phyloP scores from a whole-genome alignment of 805 yeast species.

The Barnettozyma vustinii region DNA sequence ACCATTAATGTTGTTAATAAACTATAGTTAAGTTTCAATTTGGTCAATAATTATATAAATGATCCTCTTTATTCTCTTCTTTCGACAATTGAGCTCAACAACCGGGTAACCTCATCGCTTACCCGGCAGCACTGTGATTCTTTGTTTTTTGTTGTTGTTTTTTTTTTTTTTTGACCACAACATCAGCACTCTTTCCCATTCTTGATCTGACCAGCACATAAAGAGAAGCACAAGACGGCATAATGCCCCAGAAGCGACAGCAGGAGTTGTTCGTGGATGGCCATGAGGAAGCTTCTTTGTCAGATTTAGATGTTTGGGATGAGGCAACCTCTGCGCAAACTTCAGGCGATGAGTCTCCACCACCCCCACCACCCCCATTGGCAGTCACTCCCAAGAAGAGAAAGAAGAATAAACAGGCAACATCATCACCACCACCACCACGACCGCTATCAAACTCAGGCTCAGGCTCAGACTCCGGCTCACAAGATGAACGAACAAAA shows the following conservation, averaged over 20 bases:
- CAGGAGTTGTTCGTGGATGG: not conserved
- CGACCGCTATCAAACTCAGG: too few relatives aligned
- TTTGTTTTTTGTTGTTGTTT: too few relatives aligned
- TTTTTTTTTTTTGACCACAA: too few relatives aligned
- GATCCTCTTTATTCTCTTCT: too few relatives aligned
- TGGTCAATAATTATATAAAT: too few relatives aligned
- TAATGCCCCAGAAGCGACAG: not conserved
- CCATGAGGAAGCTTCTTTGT: not conserved
- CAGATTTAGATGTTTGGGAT: not conserved
- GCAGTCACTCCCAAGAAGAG: not conserved
- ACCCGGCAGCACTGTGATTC: not conserved
- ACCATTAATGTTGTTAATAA: too few relatives aligned
- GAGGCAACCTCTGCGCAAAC: not conserved
- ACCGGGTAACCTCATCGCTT: too few relatives aligned
- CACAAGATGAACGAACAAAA: not conserved
- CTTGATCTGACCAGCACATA: too few relatives aligned
- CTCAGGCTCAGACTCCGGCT: too few relatives aligned
- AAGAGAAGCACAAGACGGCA: not conserved
- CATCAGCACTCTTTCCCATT: too few relatives aligned
- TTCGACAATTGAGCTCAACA: too few relatives aligned
- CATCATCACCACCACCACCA: not conserved
- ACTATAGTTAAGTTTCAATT: too few relatives aligned
- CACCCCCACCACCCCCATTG: not conserved
- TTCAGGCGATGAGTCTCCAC: not conserved
- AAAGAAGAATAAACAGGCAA: not conserved